Evolutionary conservation across 2,329 filamentous ascomycete genomes (phyloP), one percentile per base, ranked within the genome.

Genomic region (Fusarium sp.): DNA sequence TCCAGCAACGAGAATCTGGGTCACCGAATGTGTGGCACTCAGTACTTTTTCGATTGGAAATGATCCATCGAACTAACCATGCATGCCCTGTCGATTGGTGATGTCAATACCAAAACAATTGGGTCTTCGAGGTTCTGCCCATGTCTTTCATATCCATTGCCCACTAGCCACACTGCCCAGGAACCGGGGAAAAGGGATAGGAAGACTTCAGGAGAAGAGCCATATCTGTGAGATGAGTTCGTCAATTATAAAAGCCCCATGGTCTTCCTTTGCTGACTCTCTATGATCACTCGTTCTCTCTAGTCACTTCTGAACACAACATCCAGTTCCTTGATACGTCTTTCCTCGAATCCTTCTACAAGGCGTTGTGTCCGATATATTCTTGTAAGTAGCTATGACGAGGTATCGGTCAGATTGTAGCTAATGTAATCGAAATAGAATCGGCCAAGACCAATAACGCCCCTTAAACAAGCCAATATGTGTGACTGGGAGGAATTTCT

Each of bases 401-500:
- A 18, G 14, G 9, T 6, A 43, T 20, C 24, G 15, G 31, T 3
- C 15, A 36, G 40, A 5, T 17, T 20, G 11, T 34, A 8, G 18
- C 34, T 50, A 56, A 68, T 18, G 28, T 2, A 36, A 31, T 33
- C 13, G n/a, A n/a, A 17, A n/a, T 8, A 70, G 50, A 11, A 50
- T n/a, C 17, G 38, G 7, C 7, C 26, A n/a, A 53, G 11, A 22
- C 36, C 38, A 22, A 28, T 13, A 31, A 11, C 34, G 24, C 26
- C 15, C n/a, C 7, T 26, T 22, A 14, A 43, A 58, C 44, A 59
- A 26, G 24, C 34, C 72, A 81, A 72, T 38, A 92, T 93, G 91
- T 93, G 90, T 72, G 87, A 91, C 75, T 93, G 83, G 78, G 91
- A 94, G 76, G 87, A 90, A 67, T 91, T 91, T 71, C 78, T 87